These are phyloP conservation scores for Isatis lusitanica DNA, from an alignment of 441 rosid species.

Conservation along the genomic window DNA sequence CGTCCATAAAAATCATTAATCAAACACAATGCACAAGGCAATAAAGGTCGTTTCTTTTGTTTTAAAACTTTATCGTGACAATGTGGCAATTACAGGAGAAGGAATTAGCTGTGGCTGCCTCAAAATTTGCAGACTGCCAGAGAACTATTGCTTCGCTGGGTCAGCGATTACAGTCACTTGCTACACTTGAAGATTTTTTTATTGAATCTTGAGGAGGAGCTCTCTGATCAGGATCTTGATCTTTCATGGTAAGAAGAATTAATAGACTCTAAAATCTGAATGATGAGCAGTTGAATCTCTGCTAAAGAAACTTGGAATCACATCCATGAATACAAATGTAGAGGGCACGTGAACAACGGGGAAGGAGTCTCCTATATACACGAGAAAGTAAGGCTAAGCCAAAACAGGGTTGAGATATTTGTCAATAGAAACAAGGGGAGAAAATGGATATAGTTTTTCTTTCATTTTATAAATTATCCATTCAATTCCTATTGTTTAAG, in stretches of 20 bases:
- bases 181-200: slow-evolving; percentile 59
- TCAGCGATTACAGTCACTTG: slow-evolving; percentile 62
- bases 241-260: neutral
- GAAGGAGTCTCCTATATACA: slow-evolving; percentile 1
- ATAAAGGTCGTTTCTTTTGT: neutral
- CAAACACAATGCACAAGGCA: neutral
- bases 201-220: slow-evolving; percentile 44
- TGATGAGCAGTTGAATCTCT: slow-evolving; percentile 26
- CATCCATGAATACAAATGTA: slow-evolving; percentile 13
- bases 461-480: slow-evolving; percentile 15
- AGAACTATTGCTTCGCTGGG: slow-evolving; percentile 78
- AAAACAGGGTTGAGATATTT: slow-evolving; percentile 29
- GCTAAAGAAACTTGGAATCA: slow-evolving; percentile 11
- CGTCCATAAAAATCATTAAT: neutral
- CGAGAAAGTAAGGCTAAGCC: slow-evolving; percentile 22
- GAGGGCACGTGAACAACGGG: neutral
- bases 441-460: slow-evolving; percentile 5
- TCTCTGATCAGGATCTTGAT: slow-evolving; percentile 22
- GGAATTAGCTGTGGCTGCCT: slow-evolving; percentile 70
- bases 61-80: slow-evolving; percentile 3
- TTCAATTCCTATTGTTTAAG: slow-evolving; percentile 14
- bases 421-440: slow-evolving; percentile 32
- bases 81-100: slow-evolving; percentile 52
- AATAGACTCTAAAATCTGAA: slow-evolving; percentile 15
- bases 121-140: slow-evolving; percentile 79